These are phyloP conservation scores for Zasmidium cellare DNA, from an alignment of 2,329 filamentous ascomycete genomes.

Conservation along the genomic window DNA sequence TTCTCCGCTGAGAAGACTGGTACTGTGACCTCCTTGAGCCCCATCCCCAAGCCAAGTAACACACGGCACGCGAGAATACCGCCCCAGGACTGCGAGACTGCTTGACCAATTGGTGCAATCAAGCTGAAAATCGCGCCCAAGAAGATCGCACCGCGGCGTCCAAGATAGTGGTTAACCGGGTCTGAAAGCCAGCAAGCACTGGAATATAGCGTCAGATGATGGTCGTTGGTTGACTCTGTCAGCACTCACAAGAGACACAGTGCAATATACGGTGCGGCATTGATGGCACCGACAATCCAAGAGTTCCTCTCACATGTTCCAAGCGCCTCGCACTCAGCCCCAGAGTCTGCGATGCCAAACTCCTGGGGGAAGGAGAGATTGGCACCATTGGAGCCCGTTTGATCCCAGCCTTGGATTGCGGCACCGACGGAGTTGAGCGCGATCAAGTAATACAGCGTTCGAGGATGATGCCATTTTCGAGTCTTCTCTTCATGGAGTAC, in stretches of 20 bases:
- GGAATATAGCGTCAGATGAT: conserved; percentile 10
- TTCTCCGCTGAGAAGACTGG: conserved; percentile 41
- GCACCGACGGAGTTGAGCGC: conserved; percentile 17
- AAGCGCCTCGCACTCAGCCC: neutral
- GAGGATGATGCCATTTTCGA: conserved; percentile 53
- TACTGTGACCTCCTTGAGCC: conserved; percentile 44
- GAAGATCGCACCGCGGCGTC: conserved; percentile 39
- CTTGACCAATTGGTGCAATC: conserved; percentile 63
- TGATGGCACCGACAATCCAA: conserved; percentile 42
- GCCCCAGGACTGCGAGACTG: conserved; percentile 65
- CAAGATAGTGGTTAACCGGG: conserved; percentile 32
- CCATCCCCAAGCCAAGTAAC: conserved; percentile 61
- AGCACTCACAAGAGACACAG: neutral
- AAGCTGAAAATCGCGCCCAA: conserved; percentile 50
- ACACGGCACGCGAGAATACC: conserved; percentile 69
- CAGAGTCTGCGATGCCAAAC: conserved; percentile 23
- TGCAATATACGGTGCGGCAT: conserved; percentile 52
- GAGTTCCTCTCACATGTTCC: conserved; percentile 17
- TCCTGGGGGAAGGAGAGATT: conserved; percentile 30
- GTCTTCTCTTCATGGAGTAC: conserved; percentile 46
- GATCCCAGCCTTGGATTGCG: conserved; percentile 33
- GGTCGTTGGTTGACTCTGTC: neutral
- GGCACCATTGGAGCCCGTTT: conserved; percentile 34
- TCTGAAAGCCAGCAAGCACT: conserved; percentile 54
- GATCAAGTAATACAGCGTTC: conserved; percentile 50